Evolutionary conservation across 805 yeast species (phyloP).

Genomic region (Sugiyamaella marilandica): DNA sequence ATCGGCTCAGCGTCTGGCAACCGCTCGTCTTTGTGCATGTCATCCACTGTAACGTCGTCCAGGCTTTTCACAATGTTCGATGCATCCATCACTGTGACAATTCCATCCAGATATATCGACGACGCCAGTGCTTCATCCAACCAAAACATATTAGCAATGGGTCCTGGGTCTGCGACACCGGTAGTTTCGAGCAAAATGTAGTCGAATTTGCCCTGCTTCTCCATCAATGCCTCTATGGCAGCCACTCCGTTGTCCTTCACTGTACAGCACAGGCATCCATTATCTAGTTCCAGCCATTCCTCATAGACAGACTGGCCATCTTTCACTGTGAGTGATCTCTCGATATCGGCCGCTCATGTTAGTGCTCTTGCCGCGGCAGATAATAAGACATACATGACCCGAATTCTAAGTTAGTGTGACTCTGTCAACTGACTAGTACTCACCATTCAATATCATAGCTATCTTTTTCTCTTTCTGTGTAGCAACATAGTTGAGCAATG

Average conservation of each 20-base stretch:
- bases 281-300: slow-evolving; percentile 95
- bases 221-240: slow-evolving; percentile 85
- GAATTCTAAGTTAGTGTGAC: slow-evolving; percentile 20
- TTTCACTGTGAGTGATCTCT: slow-evolving; percentile 72
- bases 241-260: slow-evolving; percentile 92
- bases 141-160: slow-evolving; percentile 97
- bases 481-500: slow-evolving; percentile 72
- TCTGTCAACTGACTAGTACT: neutral
- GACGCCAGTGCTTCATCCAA: slow-evolving; percentile 83
- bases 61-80: slow-evolving; percentile 57
- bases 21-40: neutral
- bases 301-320: slow-evolving; percentile 56
- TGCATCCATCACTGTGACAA: slow-evolving; percentile 77
- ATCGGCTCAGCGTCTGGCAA: slow-evolving; percentile 35
- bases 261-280: slow-evolving; percentile 95
- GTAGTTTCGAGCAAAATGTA: slow-evolving; percentile 91
- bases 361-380: slow-evolving; percentile 41
- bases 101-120: slow-evolving; percentile 84
- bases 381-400: slow-evolving; percentile 24
- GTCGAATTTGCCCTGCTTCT: slow-evolving; percentile 69
- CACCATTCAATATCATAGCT: slow-evolving; percentile 81
- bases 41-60: slow-evolving; percentile 45
- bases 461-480: slow-evolving; percentile 58
- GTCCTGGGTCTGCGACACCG: slow-evolving; percentile 97
- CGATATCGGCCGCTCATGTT: slow-evolving; percentile 87